Evolutionary conservation across 352 stramenopile genomes (phyloP), one percentile per base, ranked within the genome.

Genomic region (Phytophthora aleatoria): DNA sequence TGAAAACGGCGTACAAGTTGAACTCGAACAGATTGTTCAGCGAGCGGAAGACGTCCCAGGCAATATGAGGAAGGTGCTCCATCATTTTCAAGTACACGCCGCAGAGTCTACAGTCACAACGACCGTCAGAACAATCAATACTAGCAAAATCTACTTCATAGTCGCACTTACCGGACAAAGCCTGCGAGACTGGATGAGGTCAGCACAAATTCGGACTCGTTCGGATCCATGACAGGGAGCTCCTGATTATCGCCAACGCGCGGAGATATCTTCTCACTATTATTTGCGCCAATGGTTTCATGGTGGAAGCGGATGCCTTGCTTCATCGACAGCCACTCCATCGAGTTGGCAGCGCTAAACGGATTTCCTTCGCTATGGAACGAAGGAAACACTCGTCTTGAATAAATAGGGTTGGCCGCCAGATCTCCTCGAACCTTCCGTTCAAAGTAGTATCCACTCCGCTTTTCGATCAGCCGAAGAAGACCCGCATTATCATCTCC

Each of bases 81-180:
- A 96, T 94, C 75, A 94, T 92, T 73, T 96, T 96, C 44, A 96
- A 52, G 49, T 96, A 94, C 9, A 92, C 74, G 35, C 87, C 87
- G 30, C 83, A 92, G 30, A 95, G 76, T 0, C 87, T 94, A 60
- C 24, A 51, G 27, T 16, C 50, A 57, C 7, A 59, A 43, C 42
- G 8, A 39, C 27, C 0, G 55, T 64, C 30, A 67, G 55, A 41
- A 11, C n/a, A 36, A 8, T 35, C 8, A 11, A 36, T 5, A 28
- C 5, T n/a, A 15, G 6, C 10, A 47, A 42, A 42, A 33, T 42
- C 26, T 20, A 5, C 6, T 33, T 28, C 9, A 35, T 20, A 20
- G 47, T 35, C 50, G 39, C 56, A 50, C 61, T 55, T 74, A 93
- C 82, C 84, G 68, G 49, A 93, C 77, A 63, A 89, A 93, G 5